Conservation (phyloP, 2,329 filamentous ascomycete species). For the Trichoderma lentiforme region DNA sequence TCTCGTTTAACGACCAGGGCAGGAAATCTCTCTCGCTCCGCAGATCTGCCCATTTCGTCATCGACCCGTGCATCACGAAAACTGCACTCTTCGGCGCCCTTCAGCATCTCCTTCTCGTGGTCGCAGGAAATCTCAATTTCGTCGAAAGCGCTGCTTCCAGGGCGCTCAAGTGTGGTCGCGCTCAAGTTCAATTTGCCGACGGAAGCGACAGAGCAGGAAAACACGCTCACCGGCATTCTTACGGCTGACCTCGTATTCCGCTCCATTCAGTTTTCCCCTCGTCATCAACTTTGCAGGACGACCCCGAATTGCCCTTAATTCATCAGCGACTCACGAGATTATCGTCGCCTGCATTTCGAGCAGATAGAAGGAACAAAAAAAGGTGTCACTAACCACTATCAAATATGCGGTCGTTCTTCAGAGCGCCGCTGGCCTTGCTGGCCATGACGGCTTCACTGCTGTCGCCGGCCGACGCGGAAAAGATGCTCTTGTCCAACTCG, state of each 20-base stretch:
- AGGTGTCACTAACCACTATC: slow-evolving; percentile 5
- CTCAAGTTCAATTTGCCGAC: not conserved
- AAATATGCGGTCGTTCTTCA: slow-evolving; percentile 48
- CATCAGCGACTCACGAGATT: not conserved
- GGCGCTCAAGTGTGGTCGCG: not conserved
- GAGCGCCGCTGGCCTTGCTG: slow-evolving; percentile 45
- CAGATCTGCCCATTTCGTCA: slow-evolving; percentile 16
- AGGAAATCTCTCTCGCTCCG: slow-evolving; percentile 4
- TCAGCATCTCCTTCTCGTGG: not conserved
- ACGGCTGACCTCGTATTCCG: slow-evolving; percentile 14
- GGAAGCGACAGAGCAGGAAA: not conserved
- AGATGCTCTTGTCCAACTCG: slow-evolving; percentile 75
- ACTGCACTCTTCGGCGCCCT: not conserved
- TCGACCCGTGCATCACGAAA: slow-evolving; percentile 8
- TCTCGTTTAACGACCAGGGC: not conserved
- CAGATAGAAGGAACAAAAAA: not conserved
- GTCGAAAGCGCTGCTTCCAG: not conserved
- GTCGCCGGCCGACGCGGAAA: slow-evolving; percentile 51
- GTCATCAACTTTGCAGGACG: not conserved
- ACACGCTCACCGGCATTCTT: slow-evolving; percentile 4
- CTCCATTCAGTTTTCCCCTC: not conserved
- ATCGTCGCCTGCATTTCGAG: not conserved
- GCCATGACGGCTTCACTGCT: slow-evolving; percentile 43
- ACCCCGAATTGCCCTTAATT: not conserved
- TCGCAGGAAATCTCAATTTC: not conserved